phyloP scores from a whole-genome alignment of 768 basidiomycete genomes.

The Filobasidium wieringae region DNA sequence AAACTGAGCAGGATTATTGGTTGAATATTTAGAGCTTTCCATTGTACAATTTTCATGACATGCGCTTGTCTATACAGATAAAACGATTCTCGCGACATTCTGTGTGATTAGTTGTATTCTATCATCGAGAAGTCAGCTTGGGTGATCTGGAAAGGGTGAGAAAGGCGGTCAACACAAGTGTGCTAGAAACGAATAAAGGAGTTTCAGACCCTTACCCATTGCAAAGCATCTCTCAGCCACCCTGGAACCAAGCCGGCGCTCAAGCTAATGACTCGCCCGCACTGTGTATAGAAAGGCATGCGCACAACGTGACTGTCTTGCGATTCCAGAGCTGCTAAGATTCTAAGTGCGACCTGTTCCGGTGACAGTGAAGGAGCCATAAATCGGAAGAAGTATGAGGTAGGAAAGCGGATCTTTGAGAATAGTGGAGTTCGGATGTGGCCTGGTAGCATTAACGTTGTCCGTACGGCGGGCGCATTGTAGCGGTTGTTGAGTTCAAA shows the following conservation, averaged over 20 bases:
- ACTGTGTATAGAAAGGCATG: constrained; percentile 45
- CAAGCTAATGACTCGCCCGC: constrained; percentile 17
- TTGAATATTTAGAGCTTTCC: constrained; percentile 10
- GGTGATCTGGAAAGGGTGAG: neutral
- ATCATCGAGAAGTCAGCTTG: constrained; percentile 4
- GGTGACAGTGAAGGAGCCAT: constrained; percentile 64
- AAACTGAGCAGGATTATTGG: constrained; percentile 75
- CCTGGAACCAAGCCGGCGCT: constrained; percentile 25
- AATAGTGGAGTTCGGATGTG: constrained; percentile 72
- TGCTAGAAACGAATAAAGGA: neutral
- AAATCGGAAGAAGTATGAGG: constrained; percentile 52
- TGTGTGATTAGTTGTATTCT: neutral
- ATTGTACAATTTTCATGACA: too few species aligned
- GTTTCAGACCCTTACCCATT: constrained; percentile 49
- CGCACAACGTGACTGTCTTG: constrained; percentile 61
- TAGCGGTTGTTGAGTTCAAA: constrained; percentile 81
- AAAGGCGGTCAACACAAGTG: neutral
- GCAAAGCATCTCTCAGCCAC: constrained; percentile 49
- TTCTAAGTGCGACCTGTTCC: constrained; percentile 61
- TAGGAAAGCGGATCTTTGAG: constrained; percentile 45
- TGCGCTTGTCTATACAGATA: too few species aligned
- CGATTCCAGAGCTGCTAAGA: constrained; percentile 70
- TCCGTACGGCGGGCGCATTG: constrained; percentile 63
- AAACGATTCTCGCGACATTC: too few species aligned
- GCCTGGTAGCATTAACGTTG: constrained; percentile 71